phyloP scores from a whole-genome alignment of 192 early-diverging fungal species.

The Rhizoclosmatium sp. region DNA sequence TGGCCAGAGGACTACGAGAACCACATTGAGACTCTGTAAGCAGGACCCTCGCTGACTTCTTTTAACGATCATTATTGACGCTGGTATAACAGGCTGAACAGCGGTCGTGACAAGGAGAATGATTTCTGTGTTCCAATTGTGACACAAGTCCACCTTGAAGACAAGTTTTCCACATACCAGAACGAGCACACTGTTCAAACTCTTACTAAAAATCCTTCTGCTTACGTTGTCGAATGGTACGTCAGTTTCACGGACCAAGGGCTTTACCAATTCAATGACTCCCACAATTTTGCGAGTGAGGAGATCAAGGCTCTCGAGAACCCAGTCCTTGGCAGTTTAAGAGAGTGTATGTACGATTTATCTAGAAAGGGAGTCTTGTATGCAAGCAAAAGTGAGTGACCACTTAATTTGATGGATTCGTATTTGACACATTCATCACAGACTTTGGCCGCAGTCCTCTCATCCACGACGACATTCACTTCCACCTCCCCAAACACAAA shows the following conservation, averaged over 20 bases:
- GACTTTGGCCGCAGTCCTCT: background rate
- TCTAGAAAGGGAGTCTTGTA: slow-evolving; percentile 18
- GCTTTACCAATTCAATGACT: slow-evolving; percentile 26
- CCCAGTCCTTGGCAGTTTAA: slow-evolving; percentile 28
- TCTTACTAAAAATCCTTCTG: background rate
- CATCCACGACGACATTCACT: slow-evolving; percentile 30
- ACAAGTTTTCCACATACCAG: background rate
- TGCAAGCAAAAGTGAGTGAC: background rate
- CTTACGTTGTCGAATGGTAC: slow-evolving; percentile 37
- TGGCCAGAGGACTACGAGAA: slow-evolving; percentile 6
- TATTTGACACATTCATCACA: background rate
- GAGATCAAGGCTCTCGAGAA: slow-evolving; percentile 37
- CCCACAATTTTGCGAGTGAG: slow-evolving; percentile 24
- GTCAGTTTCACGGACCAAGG: slow-evolving; percentile 40
- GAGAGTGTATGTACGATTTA: slow-evolving; percentile 24
- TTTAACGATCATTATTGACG: too few relatives aligned
- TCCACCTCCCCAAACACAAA: slow-evolving; percentile 33
- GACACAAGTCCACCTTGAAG: background rate
- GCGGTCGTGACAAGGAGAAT: background rate
- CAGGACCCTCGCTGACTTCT: too few relatives aligned
- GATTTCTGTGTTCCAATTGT: background rate
- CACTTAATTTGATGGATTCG: too few relatives aligned
- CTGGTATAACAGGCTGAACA: too few relatives aligned
- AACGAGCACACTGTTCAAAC: slow-evolving; percentile 18
- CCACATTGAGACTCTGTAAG: too few relatives aligned